Base-by-base conservation (phyloP, 2,329 filamentous ascomycete genomes). In the Aureobasidium mangrovei region DNA sequence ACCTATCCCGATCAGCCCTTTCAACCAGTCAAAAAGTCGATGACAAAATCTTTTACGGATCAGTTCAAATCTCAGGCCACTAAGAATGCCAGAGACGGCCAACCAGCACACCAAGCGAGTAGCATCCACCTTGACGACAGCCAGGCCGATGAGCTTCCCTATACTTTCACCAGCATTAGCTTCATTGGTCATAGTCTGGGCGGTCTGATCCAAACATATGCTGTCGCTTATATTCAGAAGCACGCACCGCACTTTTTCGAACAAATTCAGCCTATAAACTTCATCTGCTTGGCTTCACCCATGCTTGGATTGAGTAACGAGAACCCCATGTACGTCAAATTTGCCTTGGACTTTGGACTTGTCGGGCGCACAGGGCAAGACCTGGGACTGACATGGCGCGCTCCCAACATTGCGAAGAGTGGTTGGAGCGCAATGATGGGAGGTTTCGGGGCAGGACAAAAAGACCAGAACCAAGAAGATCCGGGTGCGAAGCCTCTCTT, bases 331-430 rank as follows among this genome's bases (percentile, higher is more conserved):
- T 98, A 98, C 67, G 88, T 98, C 69, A 95, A 91, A 64, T 97
- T 98, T 68, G 93, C 93, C 0, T 75, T 98, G 3, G 93, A 98
- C 67, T 95, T 97, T 71, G 93, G 93, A 0, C 78, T 98, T 1
- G 91, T 98, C 10, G 93, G 93, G n/a, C 81, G 91, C 53, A 96
- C 93, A 2, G 93, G 93, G 6, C 89, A 97, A 69, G 93, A 98
- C 71, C 77, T 98, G 7, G 93, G 93, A 26, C 74, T 98, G 58
- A 95, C 91, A 1, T 98, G 93, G 93, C 82, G 89, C 63, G 85
- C 91, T 10, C 91, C 91, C 6, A 91, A 86, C 0, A 78, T 94
- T 63, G 85, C 88, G 18, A 81, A 86, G 64, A 93, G 84, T 67
- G 89, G 91, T 45, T 95, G 90, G 90, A 86, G 86, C 33, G 87